Evolutionary conservation across 352 stramenopile species (phyloP).

Genomic region (Pelagophyceae sp.): DNA sequence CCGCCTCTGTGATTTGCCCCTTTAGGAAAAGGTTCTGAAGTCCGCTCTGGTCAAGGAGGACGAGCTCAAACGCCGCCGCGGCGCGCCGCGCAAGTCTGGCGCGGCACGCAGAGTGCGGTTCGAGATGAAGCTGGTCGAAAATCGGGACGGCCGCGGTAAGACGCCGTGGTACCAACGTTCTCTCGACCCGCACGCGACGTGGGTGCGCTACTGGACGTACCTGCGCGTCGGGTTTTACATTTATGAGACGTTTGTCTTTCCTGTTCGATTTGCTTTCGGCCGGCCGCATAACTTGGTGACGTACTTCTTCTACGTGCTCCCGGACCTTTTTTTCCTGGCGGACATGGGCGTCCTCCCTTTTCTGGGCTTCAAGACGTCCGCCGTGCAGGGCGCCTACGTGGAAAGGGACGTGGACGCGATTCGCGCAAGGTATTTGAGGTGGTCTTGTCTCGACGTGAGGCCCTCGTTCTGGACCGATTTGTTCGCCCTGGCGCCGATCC

Average conservation of each 20-base stretch:
- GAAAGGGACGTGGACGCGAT: not conserved
- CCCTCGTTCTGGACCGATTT: constrained; percentile 21
- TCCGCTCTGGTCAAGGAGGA: no score
- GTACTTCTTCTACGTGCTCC: constrained; percentile 8
- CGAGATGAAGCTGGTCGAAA: not conserved
- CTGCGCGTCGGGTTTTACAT: constrained; percentile 1
- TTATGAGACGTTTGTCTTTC: constrained; percentile 17
- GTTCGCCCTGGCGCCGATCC: constrained; percentile 23
- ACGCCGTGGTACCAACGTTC: not conserved
- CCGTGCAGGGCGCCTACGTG: not conserved
- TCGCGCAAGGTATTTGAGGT: constrained; percentile 13
- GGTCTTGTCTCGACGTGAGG: not conserved
- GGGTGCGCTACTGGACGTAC: constrained; percentile 11
- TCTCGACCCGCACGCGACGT: not conserved
- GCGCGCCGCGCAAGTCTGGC: no score
- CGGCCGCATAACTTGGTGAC: not conserved
- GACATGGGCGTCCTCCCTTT: not conserved
- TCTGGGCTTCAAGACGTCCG: not conserved
- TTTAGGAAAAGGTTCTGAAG: no score
- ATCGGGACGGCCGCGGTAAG: not conserved
- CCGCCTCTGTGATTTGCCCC: no score
- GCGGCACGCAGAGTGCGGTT: no score
- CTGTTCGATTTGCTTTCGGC: constrained; percentile 12
- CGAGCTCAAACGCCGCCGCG: no score
- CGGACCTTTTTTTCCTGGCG: constrained; percentile 15